These are phyloP conservation scores for Heteromeles arbutifolia DNA, from an alignment of 306 rosid species.

Conservation along the genomic window DNA sequence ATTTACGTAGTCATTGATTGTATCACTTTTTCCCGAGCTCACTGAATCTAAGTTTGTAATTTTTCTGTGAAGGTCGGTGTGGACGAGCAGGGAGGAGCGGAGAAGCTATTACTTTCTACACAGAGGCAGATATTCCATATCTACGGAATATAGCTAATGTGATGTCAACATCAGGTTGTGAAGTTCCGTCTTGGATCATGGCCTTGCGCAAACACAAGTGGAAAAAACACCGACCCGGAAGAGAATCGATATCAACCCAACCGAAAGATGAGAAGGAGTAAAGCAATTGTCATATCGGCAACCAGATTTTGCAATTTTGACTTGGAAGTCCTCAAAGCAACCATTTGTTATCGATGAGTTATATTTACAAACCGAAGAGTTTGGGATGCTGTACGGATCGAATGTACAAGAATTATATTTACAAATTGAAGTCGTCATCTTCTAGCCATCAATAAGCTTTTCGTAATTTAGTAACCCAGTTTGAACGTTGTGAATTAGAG, in stretches of 20 bases:
- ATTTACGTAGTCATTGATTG: background rate
- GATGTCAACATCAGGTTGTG: conserved; percentile 83
- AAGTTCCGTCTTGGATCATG: conserved; percentile 73
- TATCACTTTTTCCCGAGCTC: background rate
- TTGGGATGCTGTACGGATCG: background rate
- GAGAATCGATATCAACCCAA: conserved; percentile 67
- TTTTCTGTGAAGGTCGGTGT: conserved; percentile 63
- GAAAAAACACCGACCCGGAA: conserved; percentile 79
- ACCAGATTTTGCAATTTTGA: background rate
- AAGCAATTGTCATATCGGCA: background rate
- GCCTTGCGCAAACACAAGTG: conserved; percentile 73
- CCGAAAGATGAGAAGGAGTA: conserved; percentile 26
- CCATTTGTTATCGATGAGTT: background rate
- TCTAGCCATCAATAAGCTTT: no score
- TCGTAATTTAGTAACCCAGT: no score
- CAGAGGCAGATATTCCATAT: conserved; percentile 77
- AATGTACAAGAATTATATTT: background rate
- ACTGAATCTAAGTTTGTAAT: conserved; percentile 11
- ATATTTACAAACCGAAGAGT: background rate
- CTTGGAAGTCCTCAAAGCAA: background rate
- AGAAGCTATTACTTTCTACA: conserved; percentile 80
- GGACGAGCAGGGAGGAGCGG: conserved; percentile 97
- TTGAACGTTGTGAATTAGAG: no score
- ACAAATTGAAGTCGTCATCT: background rate
- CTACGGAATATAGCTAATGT: conserved; percentile 74